Evolutionary conservation across 306 rosid species (phyloP), one percentile per base, ranked within the genome.

Genomic region (Glycine soja): DNA sequence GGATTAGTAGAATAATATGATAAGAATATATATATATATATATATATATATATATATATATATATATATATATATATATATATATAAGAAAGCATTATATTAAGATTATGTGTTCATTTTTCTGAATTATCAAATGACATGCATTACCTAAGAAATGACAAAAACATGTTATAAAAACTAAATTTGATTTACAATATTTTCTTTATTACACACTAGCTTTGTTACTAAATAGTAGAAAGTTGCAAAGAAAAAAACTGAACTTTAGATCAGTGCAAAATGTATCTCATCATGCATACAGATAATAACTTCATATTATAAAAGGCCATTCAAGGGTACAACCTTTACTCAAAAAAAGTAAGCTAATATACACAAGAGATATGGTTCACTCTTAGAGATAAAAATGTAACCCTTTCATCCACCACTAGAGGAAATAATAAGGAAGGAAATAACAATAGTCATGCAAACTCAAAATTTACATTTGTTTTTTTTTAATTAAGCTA

Each of bases 361-460:
- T 10, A 19, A 52, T 52, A 24, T 24, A 24, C 30, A 43, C 8
- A 50, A 18, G 40, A 63, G 13, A 32, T 8, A 16, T 9, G 45
- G 63, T 14, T 72, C 32, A 40, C 16, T 24, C 30, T 30, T 1
- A 3, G 43, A 7, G 19, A 3, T 47, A n/a, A 51, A 72, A 40
- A 66, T 74, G 76, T 54, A 64, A 45, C 68, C 74, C 48, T 43
- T 43, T 30, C 75, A 45, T 54, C 70, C 50, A 30, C 40, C 42
- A 75, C 5, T 15, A 57, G 47, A 45, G 24, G 52, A 16, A 46
- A 62, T 24, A 32, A 24, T 36, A n/a, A 74, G 13, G 62, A 30
- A 50, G 75, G 36, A 47, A 68, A 40, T 34, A 69, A 82, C 34
- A 76, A 38, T 40, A 72, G 51, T 72, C 70, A 16, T 18, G 15